A percentile compares a stretch with the other conserved stretches of the same genome.
Evolutionary conservation across 208 protist species (phyloP).

Genomic region (Leishmania mexicana): DNA sequence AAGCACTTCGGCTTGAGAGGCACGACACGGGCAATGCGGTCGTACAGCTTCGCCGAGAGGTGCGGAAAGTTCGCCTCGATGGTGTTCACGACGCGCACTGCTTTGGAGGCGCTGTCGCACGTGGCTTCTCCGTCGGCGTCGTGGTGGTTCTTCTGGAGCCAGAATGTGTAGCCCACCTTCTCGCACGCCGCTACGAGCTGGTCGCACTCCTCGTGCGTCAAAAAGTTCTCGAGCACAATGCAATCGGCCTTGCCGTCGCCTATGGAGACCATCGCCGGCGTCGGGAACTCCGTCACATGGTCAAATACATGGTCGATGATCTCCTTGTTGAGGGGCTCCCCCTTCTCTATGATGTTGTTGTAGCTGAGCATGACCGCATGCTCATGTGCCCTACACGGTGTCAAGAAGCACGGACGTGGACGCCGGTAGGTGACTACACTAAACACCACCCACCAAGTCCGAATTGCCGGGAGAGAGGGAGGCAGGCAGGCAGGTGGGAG

Average conservation of each 20-base stretch:
- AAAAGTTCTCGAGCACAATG: constrained; percentile 78
- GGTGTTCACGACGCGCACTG: constrained; percentile 85
- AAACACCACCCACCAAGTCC: neutral
- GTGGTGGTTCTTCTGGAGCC: constrained; percentile 59
- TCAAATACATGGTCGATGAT: constrained; percentile 63
- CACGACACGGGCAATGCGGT: constrained; percentile 64
- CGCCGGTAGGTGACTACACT: neutral
- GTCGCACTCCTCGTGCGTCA: constrained; percentile 78
- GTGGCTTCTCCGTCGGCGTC: constrained; percentile 41
- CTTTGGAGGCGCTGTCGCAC: constrained; percentile 43
- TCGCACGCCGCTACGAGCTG: constrained; percentile 69
- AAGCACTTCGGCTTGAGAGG: constrained; percentile 67
- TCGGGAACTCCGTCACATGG: constrained; percentile 16
- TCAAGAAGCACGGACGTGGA: neutral
- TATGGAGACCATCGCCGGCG: constrained; percentile 22
- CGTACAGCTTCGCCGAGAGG: constrained; percentile 64
- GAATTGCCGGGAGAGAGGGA: neutral
- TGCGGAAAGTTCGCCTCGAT: constrained; percentile 80
- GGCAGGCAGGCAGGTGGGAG: neutral
- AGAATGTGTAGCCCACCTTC: constrained; percentile 81
- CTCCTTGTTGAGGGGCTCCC: constrained; percentile 65
- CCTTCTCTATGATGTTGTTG: constrained; percentile 90
- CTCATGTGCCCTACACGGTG: neutral
- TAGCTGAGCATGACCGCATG: constrained; percentile 57
- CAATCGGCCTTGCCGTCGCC: constrained; percentile 54